Conservation (phyloP, 2,329 filamentous ascomycete species). For the Blastomyces emzantsi region DNA sequence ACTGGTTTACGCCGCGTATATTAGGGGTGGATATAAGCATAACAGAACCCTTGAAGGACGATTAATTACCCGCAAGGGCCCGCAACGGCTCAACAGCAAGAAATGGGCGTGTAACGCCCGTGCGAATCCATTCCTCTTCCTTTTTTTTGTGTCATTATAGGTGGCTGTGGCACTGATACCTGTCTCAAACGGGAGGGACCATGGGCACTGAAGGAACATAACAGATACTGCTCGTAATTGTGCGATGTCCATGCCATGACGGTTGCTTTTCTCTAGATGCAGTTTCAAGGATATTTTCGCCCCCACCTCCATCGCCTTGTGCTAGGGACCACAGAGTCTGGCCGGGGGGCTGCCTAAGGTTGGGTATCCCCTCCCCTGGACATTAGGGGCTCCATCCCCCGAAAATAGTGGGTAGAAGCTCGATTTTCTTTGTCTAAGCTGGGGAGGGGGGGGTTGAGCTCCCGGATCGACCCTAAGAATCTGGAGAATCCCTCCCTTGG, state of each 20-base stretch:
- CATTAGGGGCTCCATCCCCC: neutral
- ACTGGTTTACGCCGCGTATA: neutral
- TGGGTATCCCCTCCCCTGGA: neutral
- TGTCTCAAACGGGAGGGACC: neutral
- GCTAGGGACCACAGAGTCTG: neutral
- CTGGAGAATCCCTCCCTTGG: constrained; percentile 1
- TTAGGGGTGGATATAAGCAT: neutral
- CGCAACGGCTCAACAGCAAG: no score
- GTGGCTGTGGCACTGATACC: neutral
- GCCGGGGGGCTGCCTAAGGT: neutral
- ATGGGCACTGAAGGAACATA: neutral
- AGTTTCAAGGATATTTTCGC: neutral
- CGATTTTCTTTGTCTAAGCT: neutral
- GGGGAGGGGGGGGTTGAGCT: neutral
- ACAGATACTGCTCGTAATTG: neutral
- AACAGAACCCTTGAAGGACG: neutral
- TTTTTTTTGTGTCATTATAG: neutral
- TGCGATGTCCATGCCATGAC: neutral
- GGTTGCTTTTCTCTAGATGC: neutral
- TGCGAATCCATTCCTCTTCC: neutral
- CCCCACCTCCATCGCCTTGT: neutral
- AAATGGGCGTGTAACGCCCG: neutral
- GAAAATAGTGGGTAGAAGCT: neutral
- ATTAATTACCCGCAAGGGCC: neutral
- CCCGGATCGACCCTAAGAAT: neutral